phyloP scores from a whole-genome alignment of 2,329 filamentous ascomycete species.

The Pezicula radicicola region DNA sequence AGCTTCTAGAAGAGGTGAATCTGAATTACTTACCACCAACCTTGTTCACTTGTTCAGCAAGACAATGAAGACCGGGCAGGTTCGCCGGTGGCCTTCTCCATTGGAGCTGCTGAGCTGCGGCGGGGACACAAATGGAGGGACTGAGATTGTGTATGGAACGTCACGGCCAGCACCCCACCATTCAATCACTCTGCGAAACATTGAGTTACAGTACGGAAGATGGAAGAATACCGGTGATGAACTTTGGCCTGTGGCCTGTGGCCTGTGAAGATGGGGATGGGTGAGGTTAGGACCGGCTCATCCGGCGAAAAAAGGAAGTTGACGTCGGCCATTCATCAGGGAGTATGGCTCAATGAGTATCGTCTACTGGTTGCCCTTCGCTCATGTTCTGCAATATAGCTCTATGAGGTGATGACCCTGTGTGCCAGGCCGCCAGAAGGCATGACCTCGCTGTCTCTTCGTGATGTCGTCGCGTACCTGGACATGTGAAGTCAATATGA shows the following conservation, averaged over 20 bases:
- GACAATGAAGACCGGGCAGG: neutral
- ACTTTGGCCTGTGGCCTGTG: neutral
- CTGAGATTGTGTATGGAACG: slow-evolving; percentile 2
- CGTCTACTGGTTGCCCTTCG: too few relatives aligned
- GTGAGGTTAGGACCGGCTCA: too few relatives aligned
- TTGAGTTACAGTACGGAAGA: too few relatives aligned
- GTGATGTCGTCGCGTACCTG: neutral
- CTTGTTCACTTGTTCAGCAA: neutral
- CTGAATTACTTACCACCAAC: neutral
- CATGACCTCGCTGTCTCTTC: too few relatives aligned
- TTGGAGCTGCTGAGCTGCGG: neutral
- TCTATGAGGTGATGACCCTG: too few relatives aligned
- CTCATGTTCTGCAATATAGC: too few relatives aligned
- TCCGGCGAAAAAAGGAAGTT: too few relatives aligned
- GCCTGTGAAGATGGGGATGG: too few relatives aligned
- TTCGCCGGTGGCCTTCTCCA: neutral
- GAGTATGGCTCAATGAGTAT: too few relatives aligned
- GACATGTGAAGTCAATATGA: neutral
- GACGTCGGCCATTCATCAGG: too few relatives aligned
- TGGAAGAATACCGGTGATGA: neutral
- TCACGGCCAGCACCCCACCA: slow-evolving; percentile 1
- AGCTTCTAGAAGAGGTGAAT: neutral
- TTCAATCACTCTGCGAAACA: neutral
- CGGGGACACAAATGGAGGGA: neutral
- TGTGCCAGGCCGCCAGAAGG: neutral